phyloP scores from a whole-genome alignment of 2,329 filamentous ascomycete species.

The Penicillium oxalicum region DNA sequence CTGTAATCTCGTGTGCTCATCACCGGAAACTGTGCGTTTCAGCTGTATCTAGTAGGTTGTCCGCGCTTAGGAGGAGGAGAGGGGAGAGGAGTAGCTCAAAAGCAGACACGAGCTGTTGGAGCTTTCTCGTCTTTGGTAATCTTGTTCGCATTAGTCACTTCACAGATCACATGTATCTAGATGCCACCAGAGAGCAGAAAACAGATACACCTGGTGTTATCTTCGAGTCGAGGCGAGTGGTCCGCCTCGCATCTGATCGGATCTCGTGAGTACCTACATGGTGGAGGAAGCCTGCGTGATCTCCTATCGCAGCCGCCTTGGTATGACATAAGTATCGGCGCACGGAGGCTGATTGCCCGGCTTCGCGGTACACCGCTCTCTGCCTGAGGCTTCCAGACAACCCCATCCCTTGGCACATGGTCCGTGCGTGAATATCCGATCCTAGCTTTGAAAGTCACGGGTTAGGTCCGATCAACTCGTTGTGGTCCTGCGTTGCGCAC shows the following conservation, averaged over 20 bases:
- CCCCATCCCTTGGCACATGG: no score
- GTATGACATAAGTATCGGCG: conserved; percentile 21
- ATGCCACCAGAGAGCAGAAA: not conserved
- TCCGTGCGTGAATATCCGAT: no score
- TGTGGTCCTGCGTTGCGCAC: no score
- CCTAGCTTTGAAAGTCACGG: no score
- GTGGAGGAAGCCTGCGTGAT: not conserved
- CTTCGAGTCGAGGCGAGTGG: not conserved
- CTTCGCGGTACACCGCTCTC: no score
- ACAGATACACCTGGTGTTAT: not conserved
- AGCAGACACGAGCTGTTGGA: conserved; percentile 4
- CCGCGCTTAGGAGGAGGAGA: not conserved
- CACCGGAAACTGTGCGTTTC: conserved; percentile 9
- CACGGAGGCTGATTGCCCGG: not conserved
- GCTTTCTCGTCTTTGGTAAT: not conserved
- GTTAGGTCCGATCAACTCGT: no score
- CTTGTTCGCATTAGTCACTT: not conserved
- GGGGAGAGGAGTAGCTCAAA: conserved; percentile 6
- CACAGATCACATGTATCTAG: not conserved
- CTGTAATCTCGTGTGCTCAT: conserved; percentile 6
- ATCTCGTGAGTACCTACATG: conserved; percentile 3
- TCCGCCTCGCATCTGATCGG: conserved; percentile 11
- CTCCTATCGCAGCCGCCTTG: conserved; percentile 3
- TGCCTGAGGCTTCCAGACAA: not conserved
- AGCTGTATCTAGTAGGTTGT: conserved; percentile 1